Evolutionary conservation across 2,329 filamentous ascomycete genomes (phyloP).

Genomic region (Fusarium sp.): DNA sequence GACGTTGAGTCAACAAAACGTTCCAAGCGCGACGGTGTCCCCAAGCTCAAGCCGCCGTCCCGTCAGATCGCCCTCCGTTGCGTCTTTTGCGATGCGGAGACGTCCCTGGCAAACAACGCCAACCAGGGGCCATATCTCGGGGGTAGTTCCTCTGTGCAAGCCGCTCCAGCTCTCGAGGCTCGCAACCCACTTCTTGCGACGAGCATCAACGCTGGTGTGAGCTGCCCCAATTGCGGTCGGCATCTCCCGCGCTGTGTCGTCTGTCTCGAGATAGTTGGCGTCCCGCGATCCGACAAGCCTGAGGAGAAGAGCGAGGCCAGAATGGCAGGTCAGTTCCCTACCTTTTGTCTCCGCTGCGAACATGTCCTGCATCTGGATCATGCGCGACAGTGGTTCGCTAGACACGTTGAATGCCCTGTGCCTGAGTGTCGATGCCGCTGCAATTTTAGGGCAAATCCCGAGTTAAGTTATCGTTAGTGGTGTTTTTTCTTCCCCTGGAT

Average conservation of each 20-base stretch:
- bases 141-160: conserved; percentile 14
- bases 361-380: conserved; percentile 75
- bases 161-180: conserved; percentile 47
- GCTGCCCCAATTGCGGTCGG: conserved; percentile 72
- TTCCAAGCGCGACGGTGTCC: conserved; percentile 68
- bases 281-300: conserved; percentile 67
- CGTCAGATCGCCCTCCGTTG: conserved; percentile 79
- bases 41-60: conserved; percentile 59
- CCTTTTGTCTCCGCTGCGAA: conserved; percentile 73
- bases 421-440: conserved; percentile 74
- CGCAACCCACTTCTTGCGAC: conserved; percentile 67
- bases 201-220: conserved; percentile 67
- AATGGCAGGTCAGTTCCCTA: conserved; percentile 68
- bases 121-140: conserved; percentile 24
- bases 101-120: conserved; percentile 56
- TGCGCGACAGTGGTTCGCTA: conserved; percentile 71
- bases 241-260: conserved; percentile 74
- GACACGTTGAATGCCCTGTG: conserved; percentile 72
- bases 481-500: neutral
- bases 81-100: conserved; percentile 75
- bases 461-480: conserved; percentile 60
- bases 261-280: conserved; percentile 72
- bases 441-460: conserved; percentile 68
- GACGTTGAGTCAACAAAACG: conserved; percentile 78
- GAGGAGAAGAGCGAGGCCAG: conserved; percentile 60